Evolutionary conservation across 345 rosid genomes (phyloP).

Genomic region (Pugionium dolabratum): DNA sequence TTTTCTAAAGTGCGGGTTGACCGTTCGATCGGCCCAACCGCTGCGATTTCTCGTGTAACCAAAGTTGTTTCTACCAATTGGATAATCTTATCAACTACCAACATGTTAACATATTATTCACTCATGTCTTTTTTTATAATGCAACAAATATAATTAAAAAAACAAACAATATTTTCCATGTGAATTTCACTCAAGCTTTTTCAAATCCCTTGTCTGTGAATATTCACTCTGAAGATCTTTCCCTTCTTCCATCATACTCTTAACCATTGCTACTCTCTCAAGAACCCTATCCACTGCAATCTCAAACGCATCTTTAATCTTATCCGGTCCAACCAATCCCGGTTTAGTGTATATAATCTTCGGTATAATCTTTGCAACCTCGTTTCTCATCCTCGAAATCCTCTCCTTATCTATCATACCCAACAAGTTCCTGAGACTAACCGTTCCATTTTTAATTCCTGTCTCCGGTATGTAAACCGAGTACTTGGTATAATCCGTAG

Average conservation of each 20-base stretch:
- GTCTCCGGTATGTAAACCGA: conserved; percentile 50
- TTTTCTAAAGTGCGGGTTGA: conserved; percentile 8
- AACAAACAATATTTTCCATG: neutral
- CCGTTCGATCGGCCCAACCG: conserved; percentile 16
- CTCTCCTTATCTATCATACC: conserved; percentile 23
- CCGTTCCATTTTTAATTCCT: conserved; percentile 32
- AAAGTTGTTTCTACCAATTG: conserved; percentile 4
- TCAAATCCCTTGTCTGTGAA: conserved; percentile 36
- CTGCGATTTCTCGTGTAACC: conserved; percentile 16
- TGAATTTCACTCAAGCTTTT: conserved; percentile 6
- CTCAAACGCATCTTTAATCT: conserved; percentile 52
- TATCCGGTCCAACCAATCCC: conserved; percentile 28
- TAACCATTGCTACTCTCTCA: conserved; percentile 43
- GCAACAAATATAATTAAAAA: neutral
- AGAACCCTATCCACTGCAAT: conserved; percentile 47
- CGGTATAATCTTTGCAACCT: conserved; percentile 53
- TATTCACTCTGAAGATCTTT: conserved; percentile 32
- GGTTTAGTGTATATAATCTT: conserved; percentile 54
- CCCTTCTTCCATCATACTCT: conserved; percentile 31
- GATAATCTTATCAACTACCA: neutral
- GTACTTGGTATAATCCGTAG: conserved; percentile 46
- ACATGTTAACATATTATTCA: neutral
- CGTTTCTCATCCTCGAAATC: conserved; percentile 48
- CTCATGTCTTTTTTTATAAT: neutral
- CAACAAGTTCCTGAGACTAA: conserved; percentile 32